Base-by-base conservation (phyloP, 768 basidiomycete species). In the Clitopilus passeckerianus region DNA sequence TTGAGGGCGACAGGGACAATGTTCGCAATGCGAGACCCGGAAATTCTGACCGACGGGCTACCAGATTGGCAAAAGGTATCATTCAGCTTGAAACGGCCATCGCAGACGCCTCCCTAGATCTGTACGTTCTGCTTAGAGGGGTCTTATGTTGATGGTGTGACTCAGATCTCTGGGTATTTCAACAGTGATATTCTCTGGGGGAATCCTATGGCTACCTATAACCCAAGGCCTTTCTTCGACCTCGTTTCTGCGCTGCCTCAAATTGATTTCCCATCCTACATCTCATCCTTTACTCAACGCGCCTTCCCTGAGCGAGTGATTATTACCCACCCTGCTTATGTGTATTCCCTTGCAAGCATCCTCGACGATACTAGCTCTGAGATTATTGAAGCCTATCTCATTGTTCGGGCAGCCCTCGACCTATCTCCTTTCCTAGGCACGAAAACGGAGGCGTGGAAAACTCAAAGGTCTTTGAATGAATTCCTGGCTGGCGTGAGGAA, bases 191-290 rank as follows among this genome's bases (percentile, higher is more conserved):
- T 86, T 34, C 74, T 90, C 46, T 80, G 82, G 61, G 86, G 88
- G 70, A 89, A 98, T 69, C 95, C 95, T 1, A 77, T 92, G 50
- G 86, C 79, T 52, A 90, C 93, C 0, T 98, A 99, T 73, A 98
- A 98, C 69, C 94, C 93, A 6, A 79, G 83, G 44, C 76, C 83
- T 1, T 76, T 94, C 57, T 77, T 81, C 16, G 87, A 89, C 37
- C 81, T 98, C 59, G 86, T 86, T 27, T 75, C 78, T 16, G 74
- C 82, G 1, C 74, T 98, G 4, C 83, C 89, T 0, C 84, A 93
- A 68, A 83, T 99, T 63, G 78, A 90, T 63, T 93, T 96, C 71
- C 77, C 83, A 0, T 79, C 85, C 18, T 99, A 97, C 72, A 87
- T 98, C 60, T 83, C 96, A 0, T 77, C 91, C 0, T 95, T 93